phyloP scores from a whole-genome alignment of 2,329 filamentous ascomycete species.

The Colletotrichum sp. region DNA sequence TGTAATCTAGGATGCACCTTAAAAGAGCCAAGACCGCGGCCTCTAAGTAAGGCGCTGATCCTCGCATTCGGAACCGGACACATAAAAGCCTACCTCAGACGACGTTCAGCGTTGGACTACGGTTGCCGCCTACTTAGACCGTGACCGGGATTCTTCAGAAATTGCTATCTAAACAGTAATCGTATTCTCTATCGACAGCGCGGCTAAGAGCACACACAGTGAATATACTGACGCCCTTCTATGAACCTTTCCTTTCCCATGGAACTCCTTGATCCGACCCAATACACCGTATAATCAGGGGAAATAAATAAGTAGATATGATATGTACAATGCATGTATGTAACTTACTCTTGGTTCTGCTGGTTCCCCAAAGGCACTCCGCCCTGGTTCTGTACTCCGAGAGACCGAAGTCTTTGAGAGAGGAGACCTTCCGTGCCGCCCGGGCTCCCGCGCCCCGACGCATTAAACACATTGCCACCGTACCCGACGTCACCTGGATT shows the following conservation, averaged over 20 bases:
- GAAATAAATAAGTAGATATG: not conserved
- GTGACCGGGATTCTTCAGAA: not conserved
- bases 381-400: constrained; percentile 52
- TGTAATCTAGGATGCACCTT: not conserved
- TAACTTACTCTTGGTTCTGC: not conserved
- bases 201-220: not conserved
- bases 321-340: not conserved
- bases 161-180: not conserved
- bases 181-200: not conserved
- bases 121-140: not conserved
- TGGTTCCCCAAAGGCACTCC: not conserved
- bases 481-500: constrained; percentile 69
- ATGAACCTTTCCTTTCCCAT: not conserved
- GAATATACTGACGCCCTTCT: not conserved
- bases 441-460: constrained; percentile 39
- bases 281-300: not conserved
- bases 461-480: constrained; percentile 58
- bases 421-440: constrained; percentile 69
- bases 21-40: not conserved
- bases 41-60: not conserved
- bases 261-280: not conserved
- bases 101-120: not conserved
- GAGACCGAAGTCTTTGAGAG: constrained; percentile 69
- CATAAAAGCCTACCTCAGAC: not conserved
- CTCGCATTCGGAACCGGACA: constrained; percentile 5